Percentiles rank a stretch among this genome's conserved stretches.
Conservation (phyloP, 441 rosid species). For the Daphne laureola region DNA sequence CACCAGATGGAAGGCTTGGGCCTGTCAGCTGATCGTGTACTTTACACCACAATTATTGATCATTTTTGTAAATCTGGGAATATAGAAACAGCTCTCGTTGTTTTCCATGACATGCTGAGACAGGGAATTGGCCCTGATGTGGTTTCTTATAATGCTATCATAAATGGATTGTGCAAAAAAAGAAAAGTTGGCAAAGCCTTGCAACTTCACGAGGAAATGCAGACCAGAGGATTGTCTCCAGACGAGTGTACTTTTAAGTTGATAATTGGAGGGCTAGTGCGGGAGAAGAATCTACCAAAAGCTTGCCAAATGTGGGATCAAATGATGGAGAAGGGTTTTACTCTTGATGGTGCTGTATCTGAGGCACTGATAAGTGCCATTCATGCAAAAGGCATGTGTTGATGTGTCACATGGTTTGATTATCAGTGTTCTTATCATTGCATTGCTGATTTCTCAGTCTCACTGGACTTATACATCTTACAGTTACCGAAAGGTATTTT, state of each 20-base stretch:
- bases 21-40: conserved; percentile 56
- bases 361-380: conserved; percentile 54
- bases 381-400: conserved; percentile 23
- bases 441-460: no score
- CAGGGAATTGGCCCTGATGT: conserved; percentile 68
- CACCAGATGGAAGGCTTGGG: conserved; percentile 58
- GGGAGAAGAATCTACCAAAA: conserved; percentile 42
- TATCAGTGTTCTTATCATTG: neutral
- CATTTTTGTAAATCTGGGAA: conserved; percentile 70
- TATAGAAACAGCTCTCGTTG: conserved; percentile 46
- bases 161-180: conserved; percentile 69
- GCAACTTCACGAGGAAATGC: conserved; percentile 66
- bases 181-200: conserved; percentile 51
- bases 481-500: no score
- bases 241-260: conserved; percentile 79
- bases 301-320: conserved; percentile 90
- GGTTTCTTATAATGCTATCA: conserved; percentile 71
- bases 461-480: no score
- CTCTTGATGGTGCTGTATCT: conserved; percentile 71
- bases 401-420: conserved; percentile 26
- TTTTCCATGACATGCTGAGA: conserved; percentile 68
- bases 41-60: conserved; percentile 71
- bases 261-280: conserved; percentile 66
- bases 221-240: conserved; percentile 47
- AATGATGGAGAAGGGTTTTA: conserved; percentile 97